Conservation (phyloP, 2,329 filamentous ascomycete species). For the Grosmannia clavigera region DNA sequence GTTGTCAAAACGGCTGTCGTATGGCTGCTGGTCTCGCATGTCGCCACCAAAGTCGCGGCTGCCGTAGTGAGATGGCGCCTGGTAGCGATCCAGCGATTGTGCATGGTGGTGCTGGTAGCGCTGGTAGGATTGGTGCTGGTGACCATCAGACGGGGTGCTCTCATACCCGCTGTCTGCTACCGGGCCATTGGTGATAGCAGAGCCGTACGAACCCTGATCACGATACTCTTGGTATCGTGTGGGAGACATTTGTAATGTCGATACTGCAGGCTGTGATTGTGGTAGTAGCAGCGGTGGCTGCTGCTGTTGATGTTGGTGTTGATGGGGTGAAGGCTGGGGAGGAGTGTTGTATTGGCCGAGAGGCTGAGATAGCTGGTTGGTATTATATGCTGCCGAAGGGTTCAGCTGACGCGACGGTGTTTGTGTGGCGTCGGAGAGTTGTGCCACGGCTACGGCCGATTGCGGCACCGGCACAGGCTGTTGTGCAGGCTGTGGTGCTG, state of each 20-base stretch:
- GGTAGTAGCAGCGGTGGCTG: not conserved
- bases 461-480: slow-evolving; percentile 22
- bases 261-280: not conserved
- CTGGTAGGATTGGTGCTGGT: not conserved
- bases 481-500: slow-evolving; percentile 24
- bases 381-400: slow-evolving; percentile 22
- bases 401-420: slow-evolving; percentile 27
- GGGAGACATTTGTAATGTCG: not conserved
- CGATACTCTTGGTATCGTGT: not conserved
- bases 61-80: slow-evolving; percentile 5
- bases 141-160: slow-evolving; percentile 22
- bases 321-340: not conserved
- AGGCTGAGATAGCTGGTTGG: slow-evolving; percentile 26
- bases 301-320: not conserved
- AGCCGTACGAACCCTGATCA: slow-evolving; percentile 7
- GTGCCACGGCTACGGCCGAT: slow-evolving; percentile 21
- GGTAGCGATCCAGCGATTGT: slow-evolving; percentile 1
- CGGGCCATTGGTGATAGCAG: slow-evolving; percentile 1
- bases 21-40: slow-evolving; percentile 7
- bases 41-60: not conserved
- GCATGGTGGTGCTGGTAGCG: not conserved
- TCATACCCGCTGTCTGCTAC: slow-evolving; percentile 33
- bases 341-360: slow-evolving; percentile 3
- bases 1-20: slow-evolving; percentile 17
- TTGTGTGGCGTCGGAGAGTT: slow-evolving; percentile 10